phyloP scores from a whole-genome alignment of 2,329 filamentous ascomycete genomes.

The Chaetothyriales sp. region DNA sequence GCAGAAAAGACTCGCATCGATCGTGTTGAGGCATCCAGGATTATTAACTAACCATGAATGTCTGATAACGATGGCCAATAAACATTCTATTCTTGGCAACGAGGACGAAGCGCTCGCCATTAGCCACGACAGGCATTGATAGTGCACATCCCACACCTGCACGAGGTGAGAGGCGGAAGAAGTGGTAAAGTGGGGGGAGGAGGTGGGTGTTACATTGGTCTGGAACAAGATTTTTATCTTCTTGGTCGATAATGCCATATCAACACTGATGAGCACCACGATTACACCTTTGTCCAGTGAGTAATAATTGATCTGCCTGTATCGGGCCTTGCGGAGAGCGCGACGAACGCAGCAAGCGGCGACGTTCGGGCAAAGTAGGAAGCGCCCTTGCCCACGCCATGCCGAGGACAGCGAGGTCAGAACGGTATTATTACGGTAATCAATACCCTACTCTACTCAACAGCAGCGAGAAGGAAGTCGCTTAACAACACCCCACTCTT shows the following conservation, averaged over 20 bases:
- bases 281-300: background rate
- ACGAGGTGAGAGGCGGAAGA: background rate
- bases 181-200: too few species aligned
- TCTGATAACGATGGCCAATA: background rate
- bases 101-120: background rate
- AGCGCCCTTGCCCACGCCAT: background rate
- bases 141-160: background rate
- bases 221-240: background rate
- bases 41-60: background rate
- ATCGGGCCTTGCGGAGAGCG: background rate
- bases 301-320: background rate
- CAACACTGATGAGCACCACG: background rate
- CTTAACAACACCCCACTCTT: background rate
- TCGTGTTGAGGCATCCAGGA: background rate
- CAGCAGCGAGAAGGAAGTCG: background rate
- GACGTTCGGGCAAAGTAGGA: background rate
- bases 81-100: background rate
- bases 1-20: background rate
- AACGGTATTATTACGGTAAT: too few species aligned
- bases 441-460: too few species aligned
- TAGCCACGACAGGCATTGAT: background rate
- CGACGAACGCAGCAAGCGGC: background rate
- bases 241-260: background rate
- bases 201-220: background rate
- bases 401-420: background rate